These are phyloP conservation scores for Metschnikowia continentalis DNA, from an alignment of 805 yeast genomes.

Conservation along the genomic window DNA sequence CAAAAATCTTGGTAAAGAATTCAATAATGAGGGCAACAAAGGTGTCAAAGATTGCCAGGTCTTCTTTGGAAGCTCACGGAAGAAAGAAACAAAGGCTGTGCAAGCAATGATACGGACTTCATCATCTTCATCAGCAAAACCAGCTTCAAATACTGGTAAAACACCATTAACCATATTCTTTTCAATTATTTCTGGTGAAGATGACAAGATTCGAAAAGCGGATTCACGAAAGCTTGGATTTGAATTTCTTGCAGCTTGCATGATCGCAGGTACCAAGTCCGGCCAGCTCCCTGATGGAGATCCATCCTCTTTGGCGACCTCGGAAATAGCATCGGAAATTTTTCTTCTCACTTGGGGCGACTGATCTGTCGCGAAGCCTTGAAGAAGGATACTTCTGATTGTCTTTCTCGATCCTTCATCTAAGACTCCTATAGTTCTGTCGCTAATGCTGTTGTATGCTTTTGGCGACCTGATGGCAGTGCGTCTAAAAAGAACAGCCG, in stretches of 20 bases:
- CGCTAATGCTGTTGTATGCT: slow-evolving; percentile 58
- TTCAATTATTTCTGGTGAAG: slow-evolving; percentile 76
- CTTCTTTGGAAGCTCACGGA: slow-evolving; percentile 73
- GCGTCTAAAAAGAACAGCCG: slow-evolving; percentile 85
- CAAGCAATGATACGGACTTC: slow-evolving; percentile 88
- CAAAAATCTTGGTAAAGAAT: slow-evolving; percentile 81
- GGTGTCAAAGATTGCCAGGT: slow-evolving; percentile 76
- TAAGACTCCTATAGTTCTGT: slow-evolving; percentile 73
- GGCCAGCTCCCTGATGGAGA: slow-evolving; percentile 59
- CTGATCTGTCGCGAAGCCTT: slow-evolving; percentile 69
- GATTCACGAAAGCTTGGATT: slow-evolving; percentile 80
- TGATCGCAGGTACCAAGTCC: slow-evolving; percentile 68
- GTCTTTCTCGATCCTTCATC: slow-evolving; percentile 54
- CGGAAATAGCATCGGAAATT: slow-evolving; percentile 90
- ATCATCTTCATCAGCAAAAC: slow-evolving; percentile 76
- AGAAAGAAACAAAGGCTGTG: slow-evolving; percentile 87
- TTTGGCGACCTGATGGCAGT: slow-evolving; percentile 78
- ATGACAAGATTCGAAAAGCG: slow-evolving; percentile 81
- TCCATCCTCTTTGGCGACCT: slow-evolving; percentile 71
- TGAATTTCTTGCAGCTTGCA: slow-evolving; percentile 53
- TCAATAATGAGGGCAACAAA: slow-evolving; percentile 76
- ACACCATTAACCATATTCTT: slow-evolving; percentile 50
- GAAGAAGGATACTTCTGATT: slow-evolving; percentile 61
- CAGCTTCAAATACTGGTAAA: slow-evolving; percentile 69
- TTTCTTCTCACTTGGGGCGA: slow-evolving; percentile 83